phyloP scores from a whole-genome alignment of 768 basidiomycete genomes.

The Tricholoma sp. region DNA sequence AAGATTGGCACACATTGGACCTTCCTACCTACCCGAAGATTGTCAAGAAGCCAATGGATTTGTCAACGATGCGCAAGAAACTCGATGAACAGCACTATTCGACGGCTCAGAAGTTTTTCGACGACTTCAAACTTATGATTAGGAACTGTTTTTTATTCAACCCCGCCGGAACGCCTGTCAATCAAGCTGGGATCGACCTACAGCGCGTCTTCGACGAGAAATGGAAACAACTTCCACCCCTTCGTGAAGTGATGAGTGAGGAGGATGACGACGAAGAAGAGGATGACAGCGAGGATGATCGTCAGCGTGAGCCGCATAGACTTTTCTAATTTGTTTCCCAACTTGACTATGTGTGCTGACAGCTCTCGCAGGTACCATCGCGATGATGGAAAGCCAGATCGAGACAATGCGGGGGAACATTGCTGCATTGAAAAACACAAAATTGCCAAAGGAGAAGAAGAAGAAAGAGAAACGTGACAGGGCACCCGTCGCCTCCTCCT shows the following conservation, averaged over 20 bases:
- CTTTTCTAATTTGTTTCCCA: conserved; percentile 3
- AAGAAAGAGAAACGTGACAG: conserved; percentile 61
- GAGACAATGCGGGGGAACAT: conserved; percentile 71
- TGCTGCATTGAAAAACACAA: conserved; percentile 52
- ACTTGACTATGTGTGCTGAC: conserved; percentile 15
- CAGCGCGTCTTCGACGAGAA: conserved; percentile 89
- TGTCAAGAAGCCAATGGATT: conserved; percentile 94
- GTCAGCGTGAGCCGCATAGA: conserved; percentile 48
- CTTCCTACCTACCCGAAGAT: conserved; percentile 84
- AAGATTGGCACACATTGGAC: conserved; percentile 74
- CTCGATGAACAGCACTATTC: conserved; percentile 73
- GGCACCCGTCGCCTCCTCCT: conserved; percentile 54
- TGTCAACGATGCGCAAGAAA: conserved; percentile 83
- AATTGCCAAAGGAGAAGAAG: conserved; percentile 59
- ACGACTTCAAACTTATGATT: conserved; percentile 93
- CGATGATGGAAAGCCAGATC: conserved; percentile 76
- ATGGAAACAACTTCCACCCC: conserved; percentile 73
- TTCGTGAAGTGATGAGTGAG: conserved; percentile 48
- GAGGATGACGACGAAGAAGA: conserved; percentile 66
- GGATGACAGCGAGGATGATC: conserved; percentile 65
- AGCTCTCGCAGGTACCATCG: conserved; percentile 54
- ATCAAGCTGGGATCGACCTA: conserved; percentile 81
- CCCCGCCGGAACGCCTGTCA: conserved; percentile 80
- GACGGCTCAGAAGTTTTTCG: conserved; percentile 75
- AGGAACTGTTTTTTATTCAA: conserved; percentile 93